Evolutionary conservation across 495 filamentous ascomycete species (phyloP).

Genomic region (Cercophora samala): DNA sequence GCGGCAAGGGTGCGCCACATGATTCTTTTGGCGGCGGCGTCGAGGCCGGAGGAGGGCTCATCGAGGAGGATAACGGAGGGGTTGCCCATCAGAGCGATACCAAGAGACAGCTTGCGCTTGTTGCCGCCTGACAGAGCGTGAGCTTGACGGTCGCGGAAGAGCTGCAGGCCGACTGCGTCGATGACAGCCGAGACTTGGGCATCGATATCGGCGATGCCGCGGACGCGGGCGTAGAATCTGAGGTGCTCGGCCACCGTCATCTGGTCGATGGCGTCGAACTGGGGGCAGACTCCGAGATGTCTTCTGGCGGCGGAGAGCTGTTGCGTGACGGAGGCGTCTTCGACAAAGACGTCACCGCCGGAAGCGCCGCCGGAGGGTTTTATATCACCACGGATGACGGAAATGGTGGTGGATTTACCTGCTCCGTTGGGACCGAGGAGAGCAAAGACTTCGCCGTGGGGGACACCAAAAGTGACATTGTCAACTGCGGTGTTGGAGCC

Average conservation of each 20-base stretch:
- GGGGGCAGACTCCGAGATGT: constrained; percentile 74
- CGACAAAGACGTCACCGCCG: constrained; percentile 68
- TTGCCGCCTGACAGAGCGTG: constrained; percentile 65
- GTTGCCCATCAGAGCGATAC: constrained; percentile 75
- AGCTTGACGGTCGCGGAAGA: constrained; percentile 60
- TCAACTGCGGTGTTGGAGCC: constrained; percentile 69
- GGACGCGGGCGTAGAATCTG: constrained; percentile 66
- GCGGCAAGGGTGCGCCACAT: constrained; percentile 69
- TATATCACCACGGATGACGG: constrained; percentile 79
- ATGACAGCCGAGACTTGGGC: constrained; percentile 61
- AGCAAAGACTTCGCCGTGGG: constrained; percentile 75
- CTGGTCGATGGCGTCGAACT: constrained; percentile 65
- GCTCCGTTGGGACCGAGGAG: constrained; percentile 86
- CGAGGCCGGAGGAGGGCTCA: constrained; percentile 66
- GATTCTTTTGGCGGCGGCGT: constrained; percentile 67
- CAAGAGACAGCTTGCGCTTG: constrained; percentile 57
- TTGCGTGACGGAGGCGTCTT: constrained; percentile 63
- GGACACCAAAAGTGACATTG: constrained; percentile 76
- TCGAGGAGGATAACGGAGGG: constrained; percentile 70
- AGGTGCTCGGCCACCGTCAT: constrained; percentile 73
- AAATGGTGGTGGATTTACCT: constrained; percentile 83
- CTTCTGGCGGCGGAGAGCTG: constrained; percentile 62
- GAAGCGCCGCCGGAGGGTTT: constrained; percentile 47
- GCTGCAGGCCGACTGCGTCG: constrained; percentile 56
- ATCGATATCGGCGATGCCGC: constrained; percentile 61